Base-by-base conservation (phyloP, 441 rosid species). In the Aleurites moluccanus region DNA sequence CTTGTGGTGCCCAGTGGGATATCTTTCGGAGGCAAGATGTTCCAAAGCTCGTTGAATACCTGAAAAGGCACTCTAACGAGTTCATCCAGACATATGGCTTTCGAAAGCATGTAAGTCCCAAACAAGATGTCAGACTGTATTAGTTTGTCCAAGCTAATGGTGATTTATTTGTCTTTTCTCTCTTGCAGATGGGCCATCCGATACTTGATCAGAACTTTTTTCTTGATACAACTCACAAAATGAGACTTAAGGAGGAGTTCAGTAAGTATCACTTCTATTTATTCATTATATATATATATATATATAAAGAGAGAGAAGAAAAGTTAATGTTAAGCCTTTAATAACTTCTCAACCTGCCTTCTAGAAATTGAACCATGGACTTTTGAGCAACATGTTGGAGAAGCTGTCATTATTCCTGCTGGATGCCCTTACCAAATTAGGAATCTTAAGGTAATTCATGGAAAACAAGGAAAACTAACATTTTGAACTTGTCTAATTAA, bases 401-500 rank as follows among this genome's bases (percentile, higher is more conserved):
- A 96, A 87, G 99, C 98, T 77, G 92, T 96, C 77, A 80, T 92
- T 57, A 81, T 96, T 75, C 98, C 99, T 67, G 88, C 97, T 33
- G 99, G 99, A 82, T 94, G 97, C 76, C 98, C 98, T 4, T 94
- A 92, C 81, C 99, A 96, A 86, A 85, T 87, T 70, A 90, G 85
- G 87, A 92, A 91, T 80, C 83, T 86, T 50, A 94, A 88, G 98
- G 97, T 96, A 83, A 56, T 10, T 21, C 67, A 60, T 78, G 50
- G 33, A 27, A 30, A 52, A 38, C 42, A 27, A 18, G 52, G 20
- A 61, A 35, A 64, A 38, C 30, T 18, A 23, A n/a, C 10, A 18
- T 30, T 21, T 47, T n/a, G 30, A 15, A 13, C 8, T 30, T 67
- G 56, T 52, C 20, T 64, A 30, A 40, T 60, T 64, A 2, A 40